A percentile compares a stretch with the other conserved stretches of the same genome.
Conservation (phyloP, 2,329 filamentous ascomycete genomes). For the Phaeophleospora eucalypticola region DNA sequence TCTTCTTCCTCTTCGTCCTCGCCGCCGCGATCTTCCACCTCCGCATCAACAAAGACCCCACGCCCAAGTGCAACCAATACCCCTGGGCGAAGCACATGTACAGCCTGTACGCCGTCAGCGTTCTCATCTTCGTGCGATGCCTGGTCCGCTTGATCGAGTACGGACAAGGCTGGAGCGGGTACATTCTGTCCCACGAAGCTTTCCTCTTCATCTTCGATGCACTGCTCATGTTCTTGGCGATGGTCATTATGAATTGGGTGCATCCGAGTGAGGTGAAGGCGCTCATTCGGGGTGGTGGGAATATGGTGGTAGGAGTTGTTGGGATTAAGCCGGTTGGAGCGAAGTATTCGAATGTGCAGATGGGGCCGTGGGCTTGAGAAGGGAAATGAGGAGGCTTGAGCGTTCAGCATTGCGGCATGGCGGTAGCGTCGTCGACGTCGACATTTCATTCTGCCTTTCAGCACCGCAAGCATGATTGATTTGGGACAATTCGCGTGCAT, state of each 20-base stretch:
- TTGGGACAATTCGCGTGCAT: too few species aligned
- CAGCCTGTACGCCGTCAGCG: conserved; percentile 41
- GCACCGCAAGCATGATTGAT: too few species aligned
- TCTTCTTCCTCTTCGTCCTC: conserved; percentile 49
- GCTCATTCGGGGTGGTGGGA: too few species aligned
- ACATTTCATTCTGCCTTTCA: not conserved
- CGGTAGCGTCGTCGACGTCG: not conserved
- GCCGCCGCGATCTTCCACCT: conserved; percentile 27
- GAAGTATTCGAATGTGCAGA: not conserved
- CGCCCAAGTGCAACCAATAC: not conserved
- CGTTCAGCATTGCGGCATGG: not conserved
- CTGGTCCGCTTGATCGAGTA: conserved; percentile 50
- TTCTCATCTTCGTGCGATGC: conserved; percentile 47
- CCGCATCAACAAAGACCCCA: conserved; percentile 14
- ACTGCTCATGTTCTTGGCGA: conserved; percentile 6
- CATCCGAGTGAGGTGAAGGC: too few species aligned
- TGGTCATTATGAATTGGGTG: conserved; percentile 3
- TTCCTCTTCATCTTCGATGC: conserved; percentile 21
- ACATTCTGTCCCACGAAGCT: conserved; percentile 37
- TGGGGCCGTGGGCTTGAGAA: not conserved
- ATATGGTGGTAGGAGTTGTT: too few species aligned
- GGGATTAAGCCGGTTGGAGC: not conserved
- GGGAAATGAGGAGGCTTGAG: not conserved
- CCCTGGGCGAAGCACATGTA: conserved; percentile 38
- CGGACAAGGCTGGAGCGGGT: conserved; percentile 41